Base-by-base conservation (phyloP, 1,284 basidiomycete genomes). In the Trichosporon faecale region DNA sequence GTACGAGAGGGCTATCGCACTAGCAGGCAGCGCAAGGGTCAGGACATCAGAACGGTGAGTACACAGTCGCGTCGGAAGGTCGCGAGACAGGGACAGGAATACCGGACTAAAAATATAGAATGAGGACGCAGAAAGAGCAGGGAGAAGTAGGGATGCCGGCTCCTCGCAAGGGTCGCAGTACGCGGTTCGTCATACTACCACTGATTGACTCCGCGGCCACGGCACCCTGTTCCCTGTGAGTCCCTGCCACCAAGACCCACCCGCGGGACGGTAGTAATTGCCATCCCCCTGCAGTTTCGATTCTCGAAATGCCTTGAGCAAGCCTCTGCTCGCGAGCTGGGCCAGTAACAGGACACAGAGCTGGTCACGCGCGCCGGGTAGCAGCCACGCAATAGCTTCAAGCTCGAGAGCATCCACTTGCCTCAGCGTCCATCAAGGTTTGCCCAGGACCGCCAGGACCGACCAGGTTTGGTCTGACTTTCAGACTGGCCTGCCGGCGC, bases 171-270 rank as follows among this genome's bases (percentile, higher is more conserved):
- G 49, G 21, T 25, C n/a, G 21, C 49, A 12, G 49, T 52, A 52
- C 21, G 49, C 49, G 49, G 49, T 25, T 52, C 49, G 49, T 52
- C 49, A 52, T 52, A 23, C 49, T 52, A 21, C 49, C n/a, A 52
- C n/a, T 25, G 49, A 52, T 52, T 52, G 21, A 52, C 49, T 52
- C 49, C 49, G 49, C 49, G 49, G 49, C 21, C 49, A 52, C 49
- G 16, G 21, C 49, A 23, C 23, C 49, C 49, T 52, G 49, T 2
- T 18, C 21, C 49, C 21, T 52, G 21, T 44, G 40, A 14, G 40
- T 52, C 49, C 49, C 49, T 52, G 49, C 49, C 49, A 52, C 49
- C 49, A 52, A 46, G 23, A 52, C 49, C 49, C 57, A 61, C 57
- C 57, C 57, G 16, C 57, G 57, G 57, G 57, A 61, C 49, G 21